A percentile compares a stretch with the other conserved stretches of the same genome.
These are phyloP conservation scores for Trifolium subterraneum DNA, from an alignment of 306 rosid species.

Conservation along the genomic window DNA sequence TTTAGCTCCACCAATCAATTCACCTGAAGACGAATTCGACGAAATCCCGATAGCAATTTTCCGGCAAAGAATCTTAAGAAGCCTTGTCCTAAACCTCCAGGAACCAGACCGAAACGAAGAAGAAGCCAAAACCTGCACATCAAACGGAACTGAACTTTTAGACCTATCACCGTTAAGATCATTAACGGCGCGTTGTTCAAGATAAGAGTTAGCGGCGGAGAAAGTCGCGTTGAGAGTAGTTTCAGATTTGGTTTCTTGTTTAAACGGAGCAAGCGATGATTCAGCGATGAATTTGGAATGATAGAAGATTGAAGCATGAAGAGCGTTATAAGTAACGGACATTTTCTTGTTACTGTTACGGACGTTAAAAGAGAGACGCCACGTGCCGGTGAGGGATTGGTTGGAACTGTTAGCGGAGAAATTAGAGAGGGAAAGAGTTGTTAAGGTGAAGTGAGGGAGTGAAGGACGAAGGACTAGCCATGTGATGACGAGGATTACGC, in stretches of 20 bases:
- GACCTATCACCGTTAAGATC: constrained; percentile 49
- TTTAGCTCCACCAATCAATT: constrained; percentile 48
- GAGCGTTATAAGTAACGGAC: constrained; percentile 54
- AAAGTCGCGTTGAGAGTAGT: constrained; percentile 53
- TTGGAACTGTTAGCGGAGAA: constrained; percentile 47
- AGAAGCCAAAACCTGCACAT: constrained; percentile 54
- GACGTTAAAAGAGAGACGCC: constrained; percentile 58
- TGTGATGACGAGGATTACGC: constrained; percentile 54
- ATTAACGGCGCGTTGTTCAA: constrained; percentile 3
- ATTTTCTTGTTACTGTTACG: constrained; percentile 77
- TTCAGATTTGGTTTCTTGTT: constrained; percentile 50
- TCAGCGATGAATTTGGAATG: constrained; percentile 36
- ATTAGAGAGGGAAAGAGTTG: constrained; percentile 54
- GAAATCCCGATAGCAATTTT: constrained; percentile 49
- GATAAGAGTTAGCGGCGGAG: constrained; percentile 47
- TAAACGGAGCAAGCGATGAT: constrained; percentile 58
- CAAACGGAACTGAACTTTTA: constrained; percentile 54
- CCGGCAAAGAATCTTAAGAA: constrained; percentile 64
- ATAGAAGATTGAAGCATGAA: constrained; percentile 50
- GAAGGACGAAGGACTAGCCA: constrained; percentile 93
- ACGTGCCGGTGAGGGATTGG: constrained; percentile 61
- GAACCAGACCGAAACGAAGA: constrained; percentile 68
- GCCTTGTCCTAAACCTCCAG: constrained; percentile 69
- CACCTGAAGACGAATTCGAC: constrained; percentile 53
- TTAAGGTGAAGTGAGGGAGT: constrained; percentile 62